phyloP scores from a whole-genome alignment of 768 basidiomycete species.

The Tricholoma terreum region DNA sequence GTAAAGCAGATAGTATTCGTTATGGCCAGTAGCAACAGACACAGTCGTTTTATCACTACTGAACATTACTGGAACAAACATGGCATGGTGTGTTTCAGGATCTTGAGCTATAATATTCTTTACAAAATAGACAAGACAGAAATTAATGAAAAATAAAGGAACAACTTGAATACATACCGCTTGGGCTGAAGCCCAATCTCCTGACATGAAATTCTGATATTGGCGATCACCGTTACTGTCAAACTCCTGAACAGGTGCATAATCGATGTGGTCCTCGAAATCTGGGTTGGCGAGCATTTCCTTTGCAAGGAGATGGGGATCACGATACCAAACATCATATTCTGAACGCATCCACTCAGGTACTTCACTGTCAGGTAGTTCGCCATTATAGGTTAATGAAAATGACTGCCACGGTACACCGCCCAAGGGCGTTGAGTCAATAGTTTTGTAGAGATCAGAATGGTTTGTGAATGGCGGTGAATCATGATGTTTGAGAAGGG shows the following conservation, averaged over 20 bases:
- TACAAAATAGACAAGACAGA: not conserved
- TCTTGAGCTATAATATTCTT: slow-evolving; percentile 9
- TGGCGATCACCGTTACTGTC: slow-evolving; percentile 5
- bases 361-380: slow-evolving; percentile 9
- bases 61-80: slow-evolving; percentile 19
- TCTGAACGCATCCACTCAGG: not conserved
- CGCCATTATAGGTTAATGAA: slow-evolving; percentile 22
- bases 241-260: slow-evolving; percentile 18
- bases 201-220: slow-evolving; percentile 23
- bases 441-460: slow-evolving; percentile 19
- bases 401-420: slow-evolving; percentile 28
- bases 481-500: not conserved
- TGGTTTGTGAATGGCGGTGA: slow-evolving; percentile 17
- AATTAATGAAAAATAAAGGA: not conserved
- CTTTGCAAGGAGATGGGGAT: slow-evolving; percentile 2
- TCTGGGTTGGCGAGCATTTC: slow-evolving; percentile 7
- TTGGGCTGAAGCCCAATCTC: slow-evolving; percentile 24
- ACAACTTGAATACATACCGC: slow-evolving; percentile 7
- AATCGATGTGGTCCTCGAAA: slow-evolving; percentile 16
- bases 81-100: slow-evolving; percentile 10
- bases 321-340: not conserved
- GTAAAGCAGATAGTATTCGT: slow-evolving; percentile 13
- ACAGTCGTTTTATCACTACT: slow-evolving; percentile 30
- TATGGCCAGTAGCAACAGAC: slow-evolving; percentile 20
- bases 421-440: slow-evolving; percentile 24